Base-by-base conservation (phyloP, 306 rosid species). In the Lathyrus oleraceus region DNA sequence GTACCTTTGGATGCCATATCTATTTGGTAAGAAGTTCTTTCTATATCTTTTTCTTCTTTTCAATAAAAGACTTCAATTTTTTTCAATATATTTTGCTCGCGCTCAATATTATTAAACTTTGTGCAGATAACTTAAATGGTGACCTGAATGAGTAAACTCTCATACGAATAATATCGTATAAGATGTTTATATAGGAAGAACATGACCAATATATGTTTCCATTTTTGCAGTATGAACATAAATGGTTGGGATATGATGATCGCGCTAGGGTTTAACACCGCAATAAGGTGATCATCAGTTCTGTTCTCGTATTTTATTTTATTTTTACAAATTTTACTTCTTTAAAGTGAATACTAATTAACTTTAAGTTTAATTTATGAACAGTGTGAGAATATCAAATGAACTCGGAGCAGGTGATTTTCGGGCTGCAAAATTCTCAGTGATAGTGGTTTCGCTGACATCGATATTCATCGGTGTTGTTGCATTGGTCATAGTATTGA, bases 351-450 rank as follows among this genome's bases (percentile, higher is more conserved):
- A 4, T 28, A 35, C 39, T 35, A 20, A 10, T 10, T 52, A 10
- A 52, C 14, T 53, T 53, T 35, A 44, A 44, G 73, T 54, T 28
- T 2, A 66, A 28, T 67, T 19, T 40, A 25, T 72, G 60, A 54
- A 82, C 83, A 91, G 97, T 72, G 96, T 91, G 79, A 87, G 97
- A 78, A 91, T 91, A 14, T 88, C 97, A 52, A 88, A 88, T 67
- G 97, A 91, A 78, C 97, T 91, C 38, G 96, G 97, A 14, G 85
- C 85, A 16, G 96, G 96, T 20, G 53, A 91, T 71, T 77, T 77
- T 35, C 15, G 2, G 10, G 51, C 85, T 1, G 97, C 97, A 2
- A 91, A 76, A 48, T 82, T 88, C 15, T 15, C 96, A 8, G 97
- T 91, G 75, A 4, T 66, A 12, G 97, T 82, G 68, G 97, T 88